Evolutionary conservation across 805 yeast species (phyloP), one percentile per base, ranked within the genome.

Genomic region (Candida coleopterorum): DNA sequence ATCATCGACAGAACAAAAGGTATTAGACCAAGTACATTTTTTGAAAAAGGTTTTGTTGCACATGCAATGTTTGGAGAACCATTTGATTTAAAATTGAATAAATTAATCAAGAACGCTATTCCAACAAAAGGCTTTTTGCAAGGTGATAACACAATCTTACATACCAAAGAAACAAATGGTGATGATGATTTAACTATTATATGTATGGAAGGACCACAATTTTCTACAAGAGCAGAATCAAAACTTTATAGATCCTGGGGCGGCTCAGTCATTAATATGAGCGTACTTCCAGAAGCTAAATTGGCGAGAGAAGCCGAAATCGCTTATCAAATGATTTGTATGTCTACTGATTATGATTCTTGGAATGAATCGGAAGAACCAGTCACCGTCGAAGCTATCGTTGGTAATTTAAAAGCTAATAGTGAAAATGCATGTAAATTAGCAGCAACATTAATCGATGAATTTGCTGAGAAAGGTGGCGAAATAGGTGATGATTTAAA

Each of bases 171-270:
- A 15, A 64, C 58, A 37, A n/a, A n/a, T n/a, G 66, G 86, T 34
- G 76, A 75, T 38, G 79, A 76, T 40, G 97, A 90, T 52, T 64
- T 85, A 40, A 84, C 94, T 6, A 77, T 93, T 27, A 74, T 93
- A 44, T 93, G 98, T 61, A 93, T 93, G 99, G 99, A 90, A 64
- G 99, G 99, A 29, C 99, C 99, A 3, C 96, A 93, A 34, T 93
- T 93, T 62, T 81, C 94, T 25, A 93, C 98, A 10, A 75, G 99
- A 47, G 97, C 98, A 8, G 99, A 93, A 65, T 88, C 97, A 10
- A 75, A 75, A 56, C 63, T 93, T 64, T 93, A 93, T 69, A 62
- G 75, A 43, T 65, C 84, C 24, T 85, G 93, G 81, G 97, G 96
- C 39, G 97, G 96, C 6, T 77, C 88, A 23, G 94, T 93, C 38